phyloP scores from a whole-genome alignment of 2,329 filamentous ascomycete species.

The Colletotrichum acutatum region DNA sequence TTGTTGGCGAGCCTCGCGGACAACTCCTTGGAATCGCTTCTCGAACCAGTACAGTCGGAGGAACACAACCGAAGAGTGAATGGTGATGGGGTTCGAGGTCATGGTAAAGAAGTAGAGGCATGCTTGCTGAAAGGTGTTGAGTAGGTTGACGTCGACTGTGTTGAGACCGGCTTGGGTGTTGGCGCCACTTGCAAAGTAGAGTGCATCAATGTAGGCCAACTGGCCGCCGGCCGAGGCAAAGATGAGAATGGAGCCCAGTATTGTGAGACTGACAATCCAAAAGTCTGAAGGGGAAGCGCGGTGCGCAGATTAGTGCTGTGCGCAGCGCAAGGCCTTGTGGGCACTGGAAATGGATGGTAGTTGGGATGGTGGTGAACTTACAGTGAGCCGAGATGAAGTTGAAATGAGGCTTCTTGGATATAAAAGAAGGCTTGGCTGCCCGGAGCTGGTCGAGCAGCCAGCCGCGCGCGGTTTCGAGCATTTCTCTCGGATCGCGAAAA shows the following conservation, averaged over 20 bases:
- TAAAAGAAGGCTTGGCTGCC: constrained; percentile 65
- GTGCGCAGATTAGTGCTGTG: constrained; percentile 22
- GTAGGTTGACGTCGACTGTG: constrained; percentile 74
- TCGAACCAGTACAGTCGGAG: constrained; percentile 98
- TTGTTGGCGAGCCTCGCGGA: constrained; percentile 72
- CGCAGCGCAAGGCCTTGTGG: background rate
- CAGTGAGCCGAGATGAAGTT: constrained; percentile 87
- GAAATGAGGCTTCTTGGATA: constrained; percentile 73
- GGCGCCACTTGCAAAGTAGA: constrained; percentile 87
- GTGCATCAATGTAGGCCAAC: constrained; percentile 83
- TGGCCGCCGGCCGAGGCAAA: constrained; percentile 69
- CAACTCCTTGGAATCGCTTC: constrained; percentile 90
- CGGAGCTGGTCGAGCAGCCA: constrained; percentile 51
- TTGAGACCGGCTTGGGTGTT: constrained; percentile 96
- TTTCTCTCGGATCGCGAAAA: constrained; percentile 35
- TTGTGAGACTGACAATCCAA: constrained; percentile 79
- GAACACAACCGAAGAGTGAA: constrained; percentile 89
- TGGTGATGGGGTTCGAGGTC: constrained; percentile 83
- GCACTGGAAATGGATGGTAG: constrained; percentile 6
- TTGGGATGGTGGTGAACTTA: constrained; percentile 52
- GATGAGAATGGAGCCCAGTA: constrained; percentile 82
- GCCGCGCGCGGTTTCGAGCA: constrained; percentile 46
- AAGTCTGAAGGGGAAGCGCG: constrained; percentile 63
- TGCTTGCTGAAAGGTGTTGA: constrained; percentile 79
- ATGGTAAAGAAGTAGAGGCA: constrained; percentile 78